Base-by-base conservation (phyloP, 2,329 filamentous ascomycete genomes). In the Aspergillus luchuensis region DNA sequence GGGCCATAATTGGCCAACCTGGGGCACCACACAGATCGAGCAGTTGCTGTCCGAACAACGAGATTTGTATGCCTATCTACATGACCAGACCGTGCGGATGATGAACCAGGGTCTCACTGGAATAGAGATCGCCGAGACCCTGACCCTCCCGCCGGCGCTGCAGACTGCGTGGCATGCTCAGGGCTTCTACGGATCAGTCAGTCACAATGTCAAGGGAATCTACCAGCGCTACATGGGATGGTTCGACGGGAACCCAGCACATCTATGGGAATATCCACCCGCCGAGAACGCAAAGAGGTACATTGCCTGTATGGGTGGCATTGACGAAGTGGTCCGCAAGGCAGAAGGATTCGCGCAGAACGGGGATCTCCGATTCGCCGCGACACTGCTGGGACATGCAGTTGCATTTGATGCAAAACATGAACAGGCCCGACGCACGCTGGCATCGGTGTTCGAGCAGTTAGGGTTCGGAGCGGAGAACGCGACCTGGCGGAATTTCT, bases 1-100 rank as follows among this genome's bases (percentile, higher is more conserved):
- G 1, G 69, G 72, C 21, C 78, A 81, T 63, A 67, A 77, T 60
- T 80, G 78, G 78, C 79, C 78, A n/a, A 79, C 76, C 0, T 80
- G 76, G 74, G 76, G 75, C 0, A 54, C 61, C 2, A 61, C 68
- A 0, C 61, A 71, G 2, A 57, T 75, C 15, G 57, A 68, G 5
- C 49, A 56, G 4, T 63, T 69, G 17, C 60, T 81, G 0, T 60
- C 67, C 0, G 64, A 75, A 49, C 78, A 80, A 61, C 62, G 78
- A n/a, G 76, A 79, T 61, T 57, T 76, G 15, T 80, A 80, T 58
- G 75, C 65, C 1, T 79, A 76, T 52, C 25, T 80, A 11, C 74
- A 80, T 61, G 72, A 80, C 51, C 74, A 80, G 60, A 79, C 78
- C 0, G 59, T 80, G 7, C 71, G 77, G 2, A 63, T 74, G 66